Conservation (phyloP, 371 early-diverging fungal species). For the Nematocida ironsii region DNA sequence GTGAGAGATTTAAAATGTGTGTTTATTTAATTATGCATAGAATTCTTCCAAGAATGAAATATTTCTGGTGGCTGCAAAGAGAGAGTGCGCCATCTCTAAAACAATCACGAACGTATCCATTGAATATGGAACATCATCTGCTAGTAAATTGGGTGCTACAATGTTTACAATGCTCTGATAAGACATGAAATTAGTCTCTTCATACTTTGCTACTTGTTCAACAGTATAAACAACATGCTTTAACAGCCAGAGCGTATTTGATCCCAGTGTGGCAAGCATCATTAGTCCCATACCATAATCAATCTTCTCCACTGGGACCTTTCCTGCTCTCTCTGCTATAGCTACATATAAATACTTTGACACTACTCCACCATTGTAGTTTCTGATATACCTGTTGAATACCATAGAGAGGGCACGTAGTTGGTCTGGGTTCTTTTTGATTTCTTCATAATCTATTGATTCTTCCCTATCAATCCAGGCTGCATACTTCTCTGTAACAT, state of each 20-base stretch:
- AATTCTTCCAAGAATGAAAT: slow-evolving; percentile 26
- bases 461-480: slow-evolving; percentile 25
- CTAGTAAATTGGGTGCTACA: slow-evolving; percentile 47
- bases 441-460: slow-evolving; percentile 17
- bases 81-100: slow-evolving; percentile 49
- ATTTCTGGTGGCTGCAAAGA: slow-evolving; percentile 47
- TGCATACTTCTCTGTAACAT: slow-evolving; percentile 12
- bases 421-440: slow-evolving; percentile 43
- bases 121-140: slow-evolving; percentile 25
- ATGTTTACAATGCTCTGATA: slow-evolving; percentile 57
- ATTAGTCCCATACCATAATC: slow-evolving; percentile 53
- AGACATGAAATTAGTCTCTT: slow-evolving; percentile 31
- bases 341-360: slow-evolving; percentile 36
- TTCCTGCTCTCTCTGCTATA: not conserved
- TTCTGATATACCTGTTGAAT: slow-evolving; percentile 55
- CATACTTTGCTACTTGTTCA: slow-evolving; percentile 6
- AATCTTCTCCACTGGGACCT: not conserved
- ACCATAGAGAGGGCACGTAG: slow-evolving; percentile 43
- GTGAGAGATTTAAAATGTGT: not conserved
- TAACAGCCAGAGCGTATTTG: slow-evolving; percentile 42
- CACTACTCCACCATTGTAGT: slow-evolving; percentile 41
- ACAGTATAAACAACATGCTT: slow-evolving; percentile 54
- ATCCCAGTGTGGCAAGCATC: slow-evolving; percentile 17
- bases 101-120: slow-evolving; percentile 26
- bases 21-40: not conserved